phyloP scores from a whole-genome alignment of 768 basidiomycete genomes.

The Rhizopogon sp. region DNA sequence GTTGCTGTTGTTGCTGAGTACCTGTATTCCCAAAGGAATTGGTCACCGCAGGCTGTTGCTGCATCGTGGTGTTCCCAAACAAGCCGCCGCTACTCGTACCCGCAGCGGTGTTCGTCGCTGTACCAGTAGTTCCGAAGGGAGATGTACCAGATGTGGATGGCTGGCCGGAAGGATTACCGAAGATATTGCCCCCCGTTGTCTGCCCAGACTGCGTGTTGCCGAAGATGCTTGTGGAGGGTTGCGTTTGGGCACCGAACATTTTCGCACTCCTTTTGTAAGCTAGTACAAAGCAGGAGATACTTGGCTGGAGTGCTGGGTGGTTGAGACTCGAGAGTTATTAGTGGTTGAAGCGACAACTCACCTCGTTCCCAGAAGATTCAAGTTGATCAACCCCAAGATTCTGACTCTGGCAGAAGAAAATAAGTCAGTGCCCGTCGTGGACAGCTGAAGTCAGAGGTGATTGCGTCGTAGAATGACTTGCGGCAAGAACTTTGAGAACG shows the following conservation, averaged over 20 bases:
- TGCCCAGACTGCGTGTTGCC: constrained; percentile 2
- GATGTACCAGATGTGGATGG: constrained; percentile 11
- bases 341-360: neutral
- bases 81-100: constrained; percentile 2
- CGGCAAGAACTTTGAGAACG: no score
- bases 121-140: neutral
- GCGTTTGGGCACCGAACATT: constrained; percentile 6
- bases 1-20: constrained; percentile 13
- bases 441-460: neutral
- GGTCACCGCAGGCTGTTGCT: constrained; percentile 10
- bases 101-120: neutral
- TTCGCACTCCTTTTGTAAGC: neutral
- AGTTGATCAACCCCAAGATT: neutral
- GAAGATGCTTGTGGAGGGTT: constrained; percentile 1
- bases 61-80: constrained; percentile 5
- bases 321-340: neutral
- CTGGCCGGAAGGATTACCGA: constrained; percentile 13
- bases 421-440: neutral
- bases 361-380: neutral
- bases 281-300: neutral
- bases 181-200: constrained; percentile 15
- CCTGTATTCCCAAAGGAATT: constrained; percentile 10
- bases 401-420: neutral
- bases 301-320: neutral
- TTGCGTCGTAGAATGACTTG: no score